Conservation (phyloP, 2,329 filamentous ascomycete genomes). For the Trichoderma hamatum region DNA sequence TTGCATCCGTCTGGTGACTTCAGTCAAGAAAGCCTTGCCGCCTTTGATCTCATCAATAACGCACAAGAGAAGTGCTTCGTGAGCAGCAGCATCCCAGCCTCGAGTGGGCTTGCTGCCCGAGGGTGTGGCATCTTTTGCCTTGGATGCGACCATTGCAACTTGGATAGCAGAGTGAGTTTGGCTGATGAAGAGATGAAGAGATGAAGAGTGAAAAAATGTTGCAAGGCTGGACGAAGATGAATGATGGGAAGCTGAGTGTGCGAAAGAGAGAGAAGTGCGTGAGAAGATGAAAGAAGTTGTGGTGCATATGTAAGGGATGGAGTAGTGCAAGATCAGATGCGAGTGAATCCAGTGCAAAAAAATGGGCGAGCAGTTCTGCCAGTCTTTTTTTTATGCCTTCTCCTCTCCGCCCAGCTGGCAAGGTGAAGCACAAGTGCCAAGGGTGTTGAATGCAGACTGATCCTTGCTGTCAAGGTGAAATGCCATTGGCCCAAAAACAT, state of each 20-base stretch:
- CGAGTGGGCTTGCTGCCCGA: conserved; percentile 33
- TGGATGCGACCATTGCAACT: conserved; percentile 23
- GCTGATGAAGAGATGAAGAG: not conserved
- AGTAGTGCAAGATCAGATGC: not conserved
- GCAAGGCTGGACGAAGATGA: not conserved
- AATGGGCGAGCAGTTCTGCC: not conserved
- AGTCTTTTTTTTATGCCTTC: not conserved
- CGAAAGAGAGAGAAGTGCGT: not conserved
- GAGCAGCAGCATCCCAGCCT: conserved; percentile 43
- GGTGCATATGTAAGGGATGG: not conserved
- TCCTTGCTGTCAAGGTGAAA: not conserved
- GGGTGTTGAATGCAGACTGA: conserved; percentile 15
- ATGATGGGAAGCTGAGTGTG: not conserved
- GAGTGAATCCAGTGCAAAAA: not conserved
- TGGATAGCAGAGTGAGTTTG: not conserved
- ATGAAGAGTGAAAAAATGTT: not conserved
- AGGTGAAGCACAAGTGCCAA: conserved; percentile 1
- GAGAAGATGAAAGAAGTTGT: not conserved
- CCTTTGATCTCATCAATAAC: conserved; percentile 44
- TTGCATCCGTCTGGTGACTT: conserved; percentile 39
- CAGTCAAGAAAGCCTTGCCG: conserved; percentile 38
- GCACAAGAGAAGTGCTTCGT: conserved; percentile 45
- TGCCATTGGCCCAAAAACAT: conserved; percentile 31
- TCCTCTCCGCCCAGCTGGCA: not conserved
- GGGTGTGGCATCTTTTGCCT: not conserved